These are phyloP conservation scores for Moesziomyces globuligerus DNA, from an alignment of 1,284 basidiomycete genomes.

Conservation along the genomic window DNA sequence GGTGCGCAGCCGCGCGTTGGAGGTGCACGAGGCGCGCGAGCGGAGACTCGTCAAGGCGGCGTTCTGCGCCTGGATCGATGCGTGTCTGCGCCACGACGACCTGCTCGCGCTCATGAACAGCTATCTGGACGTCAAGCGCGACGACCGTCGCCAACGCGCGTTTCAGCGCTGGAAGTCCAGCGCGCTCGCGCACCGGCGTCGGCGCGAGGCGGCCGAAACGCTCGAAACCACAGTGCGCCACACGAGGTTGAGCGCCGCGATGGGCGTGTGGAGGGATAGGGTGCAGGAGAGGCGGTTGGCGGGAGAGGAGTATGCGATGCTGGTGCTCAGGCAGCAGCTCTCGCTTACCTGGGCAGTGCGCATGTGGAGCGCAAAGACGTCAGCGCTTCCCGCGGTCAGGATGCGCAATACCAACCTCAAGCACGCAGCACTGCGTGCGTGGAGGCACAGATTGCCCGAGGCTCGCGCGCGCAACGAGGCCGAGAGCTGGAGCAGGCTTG, in stretches of 20 bases:
- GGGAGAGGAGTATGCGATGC: conserved; percentile 40
- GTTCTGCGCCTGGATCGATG: conserved; percentile 49
- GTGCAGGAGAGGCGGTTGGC: conserved; percentile 26
- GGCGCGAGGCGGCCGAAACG: conserved; percentile 19
- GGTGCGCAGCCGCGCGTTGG: conserved; percentile 29
- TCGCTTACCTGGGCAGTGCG: conserved; percentile 16
- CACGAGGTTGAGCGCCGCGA: no score
- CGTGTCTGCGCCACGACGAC: conserved; percentile 49
- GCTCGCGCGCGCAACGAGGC: conserved; percentile 23
- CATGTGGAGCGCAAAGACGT: conserved; percentile 36
- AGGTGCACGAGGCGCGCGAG: conserved; percentile 37
- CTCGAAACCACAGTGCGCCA: conserved; percentile 1
- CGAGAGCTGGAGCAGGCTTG: not conserved
- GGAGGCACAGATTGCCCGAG: conserved; percentile 26
- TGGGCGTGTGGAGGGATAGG: conserved; percentile 30
- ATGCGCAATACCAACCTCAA: conserved; percentile 40
- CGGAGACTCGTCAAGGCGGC: conserved; percentile 26
- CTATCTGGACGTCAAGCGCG: conserved; percentile 52
- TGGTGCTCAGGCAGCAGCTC: conserved; percentile 39
- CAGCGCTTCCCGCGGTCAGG: conserved; percentile 36
- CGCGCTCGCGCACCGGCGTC: conserved; percentile 17
- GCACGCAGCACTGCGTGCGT: conserved; percentile 12
- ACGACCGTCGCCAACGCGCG: conserved; percentile 15
- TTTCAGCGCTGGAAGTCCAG: conserved; percentile 46
- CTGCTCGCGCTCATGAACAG: conserved; percentile 47